Percentiles rank a stretch among this genome's conserved stretches.
Conservation (phyloP, 208 protist genomes). For the Wallacemonas sp. region DNA sequence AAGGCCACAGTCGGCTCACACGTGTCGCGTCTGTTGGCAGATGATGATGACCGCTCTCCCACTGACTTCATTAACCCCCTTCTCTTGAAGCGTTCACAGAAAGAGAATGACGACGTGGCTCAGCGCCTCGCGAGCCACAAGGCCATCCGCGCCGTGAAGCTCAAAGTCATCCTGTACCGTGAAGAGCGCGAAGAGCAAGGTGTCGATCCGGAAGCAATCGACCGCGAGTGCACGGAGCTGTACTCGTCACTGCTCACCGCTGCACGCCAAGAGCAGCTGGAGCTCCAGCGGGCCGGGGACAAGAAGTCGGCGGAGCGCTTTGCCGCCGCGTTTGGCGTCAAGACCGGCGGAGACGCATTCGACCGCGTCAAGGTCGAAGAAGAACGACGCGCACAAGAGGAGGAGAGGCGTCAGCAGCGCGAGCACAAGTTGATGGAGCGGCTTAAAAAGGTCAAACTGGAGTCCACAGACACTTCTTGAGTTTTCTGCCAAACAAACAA, state of each 20-base stretch:
- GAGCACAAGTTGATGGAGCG: constrained; percentile 74
- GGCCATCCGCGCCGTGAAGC: constrained; percentile 46
- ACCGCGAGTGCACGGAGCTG: constrained; percentile 66
- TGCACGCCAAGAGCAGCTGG: constrained; percentile 22
- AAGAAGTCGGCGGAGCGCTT: constrained; percentile 73
- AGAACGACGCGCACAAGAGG: constrained; percentile 34
- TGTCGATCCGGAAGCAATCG: constrained; percentile 38
- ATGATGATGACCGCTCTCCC: constrained; percentile 23
- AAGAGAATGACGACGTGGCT: constrained; percentile 70
- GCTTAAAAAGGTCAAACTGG: constrained; percentile 60
- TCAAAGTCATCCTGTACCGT: constrained; percentile 68
- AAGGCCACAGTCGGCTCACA: constrained; percentile 29
- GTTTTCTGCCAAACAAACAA: no score
- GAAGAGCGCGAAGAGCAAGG: constrained; percentile 54
- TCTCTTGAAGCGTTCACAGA: constrained; percentile 45
- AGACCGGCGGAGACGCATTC: constrained; percentile 40
- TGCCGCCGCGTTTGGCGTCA: constrained; percentile 67
- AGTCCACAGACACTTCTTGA: constrained; percentile 12
- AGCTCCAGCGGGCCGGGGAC: constrained; percentile 26
- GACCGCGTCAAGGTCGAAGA: constrained; percentile 53
- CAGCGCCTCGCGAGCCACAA: constrained; percentile 50
- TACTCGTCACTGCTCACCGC: constrained; percentile 38
- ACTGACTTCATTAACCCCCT: constrained; percentile 66
- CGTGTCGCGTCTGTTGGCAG: constrained; percentile 4
- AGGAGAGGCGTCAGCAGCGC: constrained; percentile 33